A percentile compares a stretch with the other conserved stretches of the same genome.
phyloP scores from a whole-genome alignment of 306 rosid species.

The Prunus padus region DNA sequence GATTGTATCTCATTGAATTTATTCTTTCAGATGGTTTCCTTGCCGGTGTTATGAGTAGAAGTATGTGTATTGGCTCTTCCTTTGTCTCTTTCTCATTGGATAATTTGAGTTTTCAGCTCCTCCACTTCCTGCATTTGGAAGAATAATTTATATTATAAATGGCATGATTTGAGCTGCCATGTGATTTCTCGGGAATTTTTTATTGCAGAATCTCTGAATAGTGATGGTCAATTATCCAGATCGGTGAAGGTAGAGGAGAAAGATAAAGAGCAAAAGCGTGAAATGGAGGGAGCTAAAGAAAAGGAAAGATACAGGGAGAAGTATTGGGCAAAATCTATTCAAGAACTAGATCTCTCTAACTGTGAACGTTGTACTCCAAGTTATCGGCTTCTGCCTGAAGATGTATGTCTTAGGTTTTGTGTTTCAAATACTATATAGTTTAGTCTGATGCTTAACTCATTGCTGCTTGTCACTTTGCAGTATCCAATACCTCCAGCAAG shows the following conservation, averaged over 20 bases:
- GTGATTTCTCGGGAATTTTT: constrained; percentile 1
- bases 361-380: constrained; percentile 91
- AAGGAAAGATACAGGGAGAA: constrained; percentile 84
- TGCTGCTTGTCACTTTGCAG: constrained; percentile 48
- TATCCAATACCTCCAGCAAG: constrained; percentile 87
- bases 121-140: background rate
- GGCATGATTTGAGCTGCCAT: constrained; percentile 9
- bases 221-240: constrained; percentile 65
- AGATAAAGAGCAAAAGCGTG: constrained; percentile 73
- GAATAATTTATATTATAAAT: constrained; percentile 17
- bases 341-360: constrained; percentile 90
- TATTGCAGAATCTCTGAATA: constrained; percentile 67
- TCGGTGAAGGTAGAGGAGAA: constrained; percentile 73
- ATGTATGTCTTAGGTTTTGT: constrained; percentile 43
- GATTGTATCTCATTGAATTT: constrained; percentile 36
- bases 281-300: constrained; percentile 71
- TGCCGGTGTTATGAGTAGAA: constrained; percentile 85
- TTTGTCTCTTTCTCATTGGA: constrained; percentile 9
- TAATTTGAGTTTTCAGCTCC: background rate
- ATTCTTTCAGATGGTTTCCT: constrained; percentile 92
- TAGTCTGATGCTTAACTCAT: constrained; percentile 24
- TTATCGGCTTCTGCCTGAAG: constrained; percentile 89
- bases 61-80: constrained; percentile 47
- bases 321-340: constrained; percentile 84
- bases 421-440: constrained; percentile 16